Percentiles rank a stretch among this genome's conserved stretches.
Conservation (phyloP, 495 filamentous ascomycete species). For the Gamarada debralockiae region DNA sequence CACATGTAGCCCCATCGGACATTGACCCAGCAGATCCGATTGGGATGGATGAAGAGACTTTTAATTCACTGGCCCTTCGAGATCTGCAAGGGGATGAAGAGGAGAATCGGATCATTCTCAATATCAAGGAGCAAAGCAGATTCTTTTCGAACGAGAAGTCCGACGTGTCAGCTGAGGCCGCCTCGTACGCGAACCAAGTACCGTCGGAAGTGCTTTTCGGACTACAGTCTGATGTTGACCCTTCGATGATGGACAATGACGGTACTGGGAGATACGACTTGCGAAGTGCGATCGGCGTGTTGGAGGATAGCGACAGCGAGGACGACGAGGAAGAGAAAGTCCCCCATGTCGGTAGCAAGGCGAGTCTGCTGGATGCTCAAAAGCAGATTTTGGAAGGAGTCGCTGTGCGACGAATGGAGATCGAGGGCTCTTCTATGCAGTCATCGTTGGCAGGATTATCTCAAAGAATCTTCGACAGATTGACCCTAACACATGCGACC, state of each 20-base stretch:
- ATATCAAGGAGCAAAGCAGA: conserved; percentile 77
- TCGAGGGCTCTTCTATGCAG: conserved; percentile 39
- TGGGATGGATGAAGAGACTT: conserved; percentile 72
- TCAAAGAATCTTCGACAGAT: conserved; percentile 59
- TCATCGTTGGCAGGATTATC: conserved; percentile 61
- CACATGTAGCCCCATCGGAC: conserved; percentile 75
- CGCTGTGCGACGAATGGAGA: conserved; percentile 48
- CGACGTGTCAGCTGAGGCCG: conserved; percentile 48
- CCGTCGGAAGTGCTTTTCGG: conserved; percentile 60
- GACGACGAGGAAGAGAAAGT: conserved; percentile 53
- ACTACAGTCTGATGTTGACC: conserved; percentile 58
- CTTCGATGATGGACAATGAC: conserved; percentile 37
- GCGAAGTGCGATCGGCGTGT: conserved; percentile 51
- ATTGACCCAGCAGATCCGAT: conserved; percentile 53
- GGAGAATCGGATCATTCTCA: conserved; percentile 73
- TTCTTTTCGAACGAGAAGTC: conserved; percentile 68
- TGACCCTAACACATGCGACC: conserved; percentile 84
- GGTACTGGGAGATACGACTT: conserved; percentile 50
- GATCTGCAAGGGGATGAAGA: conserved; percentile 75
- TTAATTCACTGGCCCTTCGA: conserved; percentile 67
- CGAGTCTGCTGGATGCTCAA: conserved; percentile 50
- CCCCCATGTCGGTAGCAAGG: conserved; percentile 53
- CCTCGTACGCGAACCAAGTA: conserved; percentile 58
- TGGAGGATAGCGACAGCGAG: conserved; percentile 66
- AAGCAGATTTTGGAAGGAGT: conserved; percentile 50